Base-by-base conservation (phyloP, 2,329 filamentous ascomycete genomes). In the Claviceps sp. region DNA sequence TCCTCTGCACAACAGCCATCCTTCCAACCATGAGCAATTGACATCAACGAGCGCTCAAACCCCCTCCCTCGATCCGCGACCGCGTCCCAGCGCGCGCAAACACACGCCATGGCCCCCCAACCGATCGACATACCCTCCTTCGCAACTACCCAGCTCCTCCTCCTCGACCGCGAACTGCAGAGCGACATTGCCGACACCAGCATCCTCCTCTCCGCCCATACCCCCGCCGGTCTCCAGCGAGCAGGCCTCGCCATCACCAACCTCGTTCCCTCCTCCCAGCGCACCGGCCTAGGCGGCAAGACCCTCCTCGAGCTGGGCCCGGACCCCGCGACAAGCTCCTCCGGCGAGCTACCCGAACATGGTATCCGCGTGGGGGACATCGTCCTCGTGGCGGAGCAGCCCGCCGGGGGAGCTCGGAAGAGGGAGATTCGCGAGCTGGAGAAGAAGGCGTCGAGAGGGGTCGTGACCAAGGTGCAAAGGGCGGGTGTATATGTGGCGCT, bases 231-330 rank as follows among this genome's bases (percentile, higher is more conserved):
- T 1, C 79, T 94, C 13, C 79, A 87, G 62, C 81, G 85, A 53
- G 85, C 85, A 5, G 88, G 88, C n/a, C 75, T 88, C 42, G 88
- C 88, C 36, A 74, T 93, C 59, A 80, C 82, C 16, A 91, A 90
- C 66, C 79, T 97, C 8, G 71, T 79, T 36, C 71, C 95, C 37
- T 73, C 77, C 11, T 83, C 85, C 17, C 86, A 86, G 63, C 83
- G 90, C 34, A 98, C 93, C 0, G 93, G 93, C 0, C 74, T 96
- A 39, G 93, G 90, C 16, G 93, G 93, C n/a, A 86, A 88, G 57
- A 88, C 87, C 0, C 85, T 98, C 1, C 71, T 96, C 3, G 90
- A 96, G 65, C 80, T 98, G 1, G 70, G 71, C 16, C 72, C 80
- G 0, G 91, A 96, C 61, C 69, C 79, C n/a, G 86, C 88, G 0